Base-by-base conservation (phyloP, 2,329 filamentous ascomycete species). In the Clonostachys chloroleuca region DNA sequence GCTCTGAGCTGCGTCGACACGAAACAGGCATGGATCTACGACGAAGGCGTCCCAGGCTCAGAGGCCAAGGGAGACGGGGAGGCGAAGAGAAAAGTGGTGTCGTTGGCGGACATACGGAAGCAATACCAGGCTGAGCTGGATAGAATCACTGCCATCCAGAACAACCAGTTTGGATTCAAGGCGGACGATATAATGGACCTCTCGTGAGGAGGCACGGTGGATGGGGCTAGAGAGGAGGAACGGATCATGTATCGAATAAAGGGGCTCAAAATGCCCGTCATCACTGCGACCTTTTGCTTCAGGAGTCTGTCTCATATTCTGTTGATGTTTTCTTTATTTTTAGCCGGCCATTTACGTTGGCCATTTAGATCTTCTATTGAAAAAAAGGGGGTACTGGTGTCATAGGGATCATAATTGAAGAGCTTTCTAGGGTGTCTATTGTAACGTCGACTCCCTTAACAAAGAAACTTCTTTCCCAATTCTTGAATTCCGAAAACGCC, bases 91-190 rank as follows among this genome's bases (percentile, higher is more conserved):
- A 86, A 81, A 61, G 83, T 97, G 35, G 79, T 97, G 14, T 96
- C 89, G 34, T 70, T 99, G 47, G 87, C 87, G 33, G 92, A 96
- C 63, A 74, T 97, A 45, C 80, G 92, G 59, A 89, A 86, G 65
- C 87, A 92, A 62, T 99, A 96, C 64, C 89, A 95, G 68, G 82
- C 80, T 20, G 91, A 97, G 67, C 71, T 99, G 59, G 94, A 99
- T 67, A 80, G 90, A 52, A 86, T 94, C 55, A 89, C 87, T 45
- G 87, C 89, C 46, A 91, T 96, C 63, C 85, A 94, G 67, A 88
- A 89, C 60, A 91, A 95, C 49, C 84, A 95, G 61, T 96, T 95
- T 74, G 87, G 87, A 14, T 89, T 96, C 51, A 68, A 73, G 52
- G 71, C 68, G 12, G 77, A 70, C 33, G 75, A 80, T 54, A 59